Evolutionary conservation across 2,329 filamentous ascomycete genomes (phyloP).

Genomic region (Colletotrichum australisinense): DNA sequence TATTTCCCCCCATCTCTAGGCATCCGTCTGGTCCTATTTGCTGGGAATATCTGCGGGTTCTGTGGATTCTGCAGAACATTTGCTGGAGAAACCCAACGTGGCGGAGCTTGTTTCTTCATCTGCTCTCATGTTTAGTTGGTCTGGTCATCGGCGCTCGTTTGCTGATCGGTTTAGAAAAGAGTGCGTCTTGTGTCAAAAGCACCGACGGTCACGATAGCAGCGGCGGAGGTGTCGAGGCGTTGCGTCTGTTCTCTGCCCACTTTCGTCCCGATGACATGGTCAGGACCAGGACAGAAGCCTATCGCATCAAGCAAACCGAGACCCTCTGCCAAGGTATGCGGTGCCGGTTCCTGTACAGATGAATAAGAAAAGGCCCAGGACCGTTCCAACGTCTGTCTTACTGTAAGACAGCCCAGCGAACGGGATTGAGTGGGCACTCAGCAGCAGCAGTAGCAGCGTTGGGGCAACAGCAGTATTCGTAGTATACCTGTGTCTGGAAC

Average conservation of each 20-base stretch:
- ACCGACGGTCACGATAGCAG: conserved; percentile 21
- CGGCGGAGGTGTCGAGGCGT: conserved; percentile 25
- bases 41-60: conserved; percentile 4
- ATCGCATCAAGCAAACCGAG: background rate
- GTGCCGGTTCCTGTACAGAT: background rate
- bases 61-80: background rate
- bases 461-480: background rate
- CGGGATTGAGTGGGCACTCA: background rate
- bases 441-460: background rate
- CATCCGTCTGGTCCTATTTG: conserved; percentile 17
- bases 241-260: conserved; percentile 25
- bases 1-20: conserved; percentile 13
- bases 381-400: background rate
- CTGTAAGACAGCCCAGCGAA: background rate
- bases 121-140: conserved; percentile 20
- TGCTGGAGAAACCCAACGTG: conserved; percentile 20
- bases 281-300: background rate
- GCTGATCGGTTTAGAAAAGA: conserved; percentile 24
- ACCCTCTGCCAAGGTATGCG: background rate
- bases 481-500: background rate
- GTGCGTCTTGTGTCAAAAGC: conserved; percentile 30
- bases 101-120: conserved; percentile 31
- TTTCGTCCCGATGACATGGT: background rate
- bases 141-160: conserved; percentile 35
- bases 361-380: background rate